Evolutionary conservation across 352 stramenopile species (phyloP), one percentile per base, ranked within the genome.

Genomic region (Globisporangium nagaii): DNA sequence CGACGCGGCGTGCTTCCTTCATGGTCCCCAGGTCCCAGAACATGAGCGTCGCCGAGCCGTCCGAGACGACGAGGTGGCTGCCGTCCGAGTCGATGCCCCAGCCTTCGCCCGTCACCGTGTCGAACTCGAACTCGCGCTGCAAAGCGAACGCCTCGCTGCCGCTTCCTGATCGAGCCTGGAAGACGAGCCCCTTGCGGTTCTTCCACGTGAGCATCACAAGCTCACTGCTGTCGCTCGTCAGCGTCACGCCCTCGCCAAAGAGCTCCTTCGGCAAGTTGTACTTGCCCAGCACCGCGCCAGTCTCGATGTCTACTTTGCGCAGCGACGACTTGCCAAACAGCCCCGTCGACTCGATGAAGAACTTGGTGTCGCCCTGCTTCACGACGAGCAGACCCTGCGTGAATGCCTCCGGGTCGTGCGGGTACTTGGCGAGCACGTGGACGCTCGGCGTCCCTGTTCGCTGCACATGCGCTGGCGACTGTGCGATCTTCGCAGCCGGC

Each of bases 151-250:
- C 48, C 6, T 19, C 11, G 1, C 17, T 13, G 7, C 92, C 69
- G n/a, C 62, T 71, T 9, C 61, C 58, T 22, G 2, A 12, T 5
- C 31, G 22, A 17, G 11, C 19, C 13, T 42, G 28, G 22, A 98
- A 97, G 27, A 97, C 84, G 24, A 96, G 88, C 1, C 89, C 93
- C n/a, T 65, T 80, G 47, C 87, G 73, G 40, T 65, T 77, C 68
- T 95, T 89, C 90, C 93, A 95, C 43, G 93, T 98, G 15, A 98
- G 85, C 73, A 96, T 84, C 46, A 97, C 76, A 22, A 98, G 57
- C 36, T 90, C 71, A 17, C 78, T 61, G 8, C 78, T 74, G 9
- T 66, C 27, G 17, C 36, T 68, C 13, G 74, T 84, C 19, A 87
- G 73, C 13, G 93, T 84, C 42, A 98, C 88, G 27, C 94, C 94